Conservation (phyloP, 345 rosid genomes). For the Eucalyptus melliodora region DNA sequence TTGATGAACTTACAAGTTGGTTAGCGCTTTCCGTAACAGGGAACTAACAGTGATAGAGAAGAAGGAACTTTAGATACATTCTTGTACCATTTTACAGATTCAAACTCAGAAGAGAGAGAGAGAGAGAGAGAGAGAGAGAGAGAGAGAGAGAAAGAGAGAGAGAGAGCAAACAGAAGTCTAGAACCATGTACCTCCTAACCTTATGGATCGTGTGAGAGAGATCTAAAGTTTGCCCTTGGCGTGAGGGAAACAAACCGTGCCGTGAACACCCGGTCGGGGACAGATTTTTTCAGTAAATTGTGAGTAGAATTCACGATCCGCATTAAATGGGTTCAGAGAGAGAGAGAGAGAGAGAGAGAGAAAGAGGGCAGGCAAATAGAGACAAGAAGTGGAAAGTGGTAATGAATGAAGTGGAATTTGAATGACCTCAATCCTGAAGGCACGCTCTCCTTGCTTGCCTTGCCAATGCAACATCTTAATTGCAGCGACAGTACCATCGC, state of each 20-base stretch:
- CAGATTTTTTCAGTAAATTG: not conserved
- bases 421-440: constrained; percentile 76
- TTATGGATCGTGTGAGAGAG: not conserved
- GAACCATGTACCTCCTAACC: not conserved
- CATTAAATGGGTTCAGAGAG: not conserved
- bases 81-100: not conserved
- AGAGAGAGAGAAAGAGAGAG: too few species aligned
- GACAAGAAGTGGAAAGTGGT: not conserved
- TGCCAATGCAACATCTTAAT: constrained; percentile 52
- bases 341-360: not conserved
- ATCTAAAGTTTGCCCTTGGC: not conserved
- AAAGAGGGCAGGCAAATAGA: not conserved
- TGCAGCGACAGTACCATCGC: constrained; percentile 75
- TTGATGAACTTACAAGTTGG: not conserved
- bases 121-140: too few species aligned
- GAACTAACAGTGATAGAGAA: not conserved
- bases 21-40: not conserved
- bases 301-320: not conserved
- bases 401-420: constrained; percentile 26
- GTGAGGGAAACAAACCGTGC: not conserved
- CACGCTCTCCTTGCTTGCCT: constrained; percentile 70
- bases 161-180: not conserved
- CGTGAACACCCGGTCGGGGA: not conserved
- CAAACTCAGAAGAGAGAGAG: not conserved
- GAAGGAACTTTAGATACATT: not conserved